These are phyloP conservation scores for Mimosa pudica DNA, from an alignment of 306 rosid genomes.

Conservation along the genomic window DNA sequence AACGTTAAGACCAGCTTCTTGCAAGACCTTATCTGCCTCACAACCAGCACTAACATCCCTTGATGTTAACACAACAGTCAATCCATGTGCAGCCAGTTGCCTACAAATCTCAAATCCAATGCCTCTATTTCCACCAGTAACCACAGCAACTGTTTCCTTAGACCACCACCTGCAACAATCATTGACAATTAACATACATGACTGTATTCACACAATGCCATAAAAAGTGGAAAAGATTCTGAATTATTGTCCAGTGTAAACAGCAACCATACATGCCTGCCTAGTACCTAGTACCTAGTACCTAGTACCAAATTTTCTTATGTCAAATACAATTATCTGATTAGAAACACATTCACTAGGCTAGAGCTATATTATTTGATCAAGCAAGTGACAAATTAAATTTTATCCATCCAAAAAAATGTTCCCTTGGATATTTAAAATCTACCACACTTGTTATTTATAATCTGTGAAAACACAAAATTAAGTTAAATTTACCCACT, in stretches of 20 bases:
- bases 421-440: background rate
- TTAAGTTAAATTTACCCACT: no score
- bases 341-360: background rate
- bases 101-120: constrained; percentile 86
- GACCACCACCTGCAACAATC: constrained; percentile 82
- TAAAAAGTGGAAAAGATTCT: background rate
- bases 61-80: constrained; percentile 80
- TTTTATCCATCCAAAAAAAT: background rate
- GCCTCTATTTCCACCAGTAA: constrained; percentile 90
- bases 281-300: background rate
- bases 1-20: constrained; percentile 81
- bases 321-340: constrained; percentile 2
- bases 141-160: constrained; percentile 80
- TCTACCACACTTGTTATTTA: no score
- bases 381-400: background rate
- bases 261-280: background rate
- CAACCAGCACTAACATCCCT: constrained; percentile 73
- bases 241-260: background rate
- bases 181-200: background rate
- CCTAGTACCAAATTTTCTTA: background rate
- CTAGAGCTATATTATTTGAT: background rate
- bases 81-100: constrained; percentile 81
- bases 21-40: constrained; percentile 84
- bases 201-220: background rate
- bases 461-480: no score